Conservation (phyloP, 2,329 filamentous ascomycete species). For the Cladosporium sp. region DNA sequence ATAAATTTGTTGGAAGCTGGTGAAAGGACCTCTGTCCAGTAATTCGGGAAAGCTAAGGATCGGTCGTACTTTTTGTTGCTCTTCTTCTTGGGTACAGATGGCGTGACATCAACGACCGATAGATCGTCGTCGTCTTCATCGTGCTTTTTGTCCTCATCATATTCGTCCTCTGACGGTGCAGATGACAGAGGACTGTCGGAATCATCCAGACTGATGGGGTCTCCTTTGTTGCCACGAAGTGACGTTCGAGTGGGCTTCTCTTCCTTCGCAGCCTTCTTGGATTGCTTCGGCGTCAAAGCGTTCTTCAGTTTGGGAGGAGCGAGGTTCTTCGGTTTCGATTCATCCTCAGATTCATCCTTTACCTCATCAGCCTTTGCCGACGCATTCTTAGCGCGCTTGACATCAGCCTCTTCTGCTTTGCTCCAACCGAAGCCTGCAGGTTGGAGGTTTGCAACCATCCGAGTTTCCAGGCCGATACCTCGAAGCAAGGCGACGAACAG, state of each 20-base stretch:
- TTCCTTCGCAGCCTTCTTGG: conserved; percentile 11
- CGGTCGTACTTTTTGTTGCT: conserved; percentile 57
- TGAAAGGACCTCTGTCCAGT: conserved; percentile 89
- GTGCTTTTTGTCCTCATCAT: conserved; percentile 36
- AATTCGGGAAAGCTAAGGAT: conserved; percentile 78
- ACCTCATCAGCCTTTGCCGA: conserved; percentile 9
- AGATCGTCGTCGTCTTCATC: conserved; percentile 52
- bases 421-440: conserved; percentile 87
- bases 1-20: conserved; percentile 74
- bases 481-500: conserved; percentile 82
- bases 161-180: conserved; percentile 38
- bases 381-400: conserved; percentile 36
- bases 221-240: conserved; percentile 28
- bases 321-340: conserved; percentile 15
- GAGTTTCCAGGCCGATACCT: conserved; percentile 73
- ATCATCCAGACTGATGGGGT: conserved; percentile 43
- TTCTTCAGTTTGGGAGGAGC: conserved; percentile 7
- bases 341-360: conserved; percentile 17
- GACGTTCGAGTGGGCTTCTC: conserved; percentile 24
- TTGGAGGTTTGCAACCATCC: conserved; percentile 80
- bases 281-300: conserved; percentile 9
- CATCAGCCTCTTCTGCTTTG: conserved; percentile 71
- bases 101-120: conserved; percentile 54
- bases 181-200: conserved; percentile 45
- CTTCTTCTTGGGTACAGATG: conserved; percentile 38